phyloP scores from a whole-genome alignment of 2,329 filamentous ascomycete genomes.

The Epichloe baconii region DNA sequence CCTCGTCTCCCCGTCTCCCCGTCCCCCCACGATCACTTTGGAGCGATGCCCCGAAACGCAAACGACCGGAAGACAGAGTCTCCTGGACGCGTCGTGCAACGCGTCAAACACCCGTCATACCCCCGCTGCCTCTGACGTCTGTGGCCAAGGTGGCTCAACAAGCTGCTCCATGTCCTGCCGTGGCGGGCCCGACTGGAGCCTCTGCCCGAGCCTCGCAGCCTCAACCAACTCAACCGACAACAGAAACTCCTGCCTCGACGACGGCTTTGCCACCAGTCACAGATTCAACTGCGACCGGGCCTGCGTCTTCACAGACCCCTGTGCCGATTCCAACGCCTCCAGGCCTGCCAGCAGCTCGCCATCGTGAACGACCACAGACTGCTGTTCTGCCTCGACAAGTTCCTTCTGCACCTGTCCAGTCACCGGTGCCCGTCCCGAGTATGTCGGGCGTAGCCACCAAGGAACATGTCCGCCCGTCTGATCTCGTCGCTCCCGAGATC shows the following conservation, averaged over 20 bases:
- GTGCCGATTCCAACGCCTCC: conserved; percentile 8
- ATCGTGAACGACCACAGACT: conserved; percentile 8
- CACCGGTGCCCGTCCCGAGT: conserved; percentile 2
- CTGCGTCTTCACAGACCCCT: conserved; percentile 9
- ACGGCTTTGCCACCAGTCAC: conserved; percentile 1
- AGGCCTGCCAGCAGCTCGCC: conserved; percentile 13
- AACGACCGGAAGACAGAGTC: conserved; percentile 18
- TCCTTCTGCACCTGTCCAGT: conserved; percentile 2
- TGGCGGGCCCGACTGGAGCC: not conserved
- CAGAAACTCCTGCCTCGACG: not conserved
- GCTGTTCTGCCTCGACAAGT: not conserved
- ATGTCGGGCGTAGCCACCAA: conserved; percentile 7
- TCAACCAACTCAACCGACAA: not conserved
- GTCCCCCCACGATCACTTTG: not conserved
- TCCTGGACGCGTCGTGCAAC: conserved; percentile 23
- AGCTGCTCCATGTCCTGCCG: conserved; percentile 4
- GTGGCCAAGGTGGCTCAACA: conserved; percentile 3
- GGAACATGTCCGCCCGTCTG: conserved; percentile 18
- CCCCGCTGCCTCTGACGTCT: conserved; percentile 13
- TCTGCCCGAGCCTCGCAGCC: not conserved
- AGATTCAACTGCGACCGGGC: conserved; percentile 4
- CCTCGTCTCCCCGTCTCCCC: not conserved
- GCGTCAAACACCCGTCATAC: conserved; percentile 25
- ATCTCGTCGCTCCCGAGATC: conserved; percentile 27
- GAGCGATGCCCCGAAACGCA: conserved; percentile 26